Base-by-base conservation (phyloP, 139 green algal genomes). In the Desmodesmus armatus region DNA sequence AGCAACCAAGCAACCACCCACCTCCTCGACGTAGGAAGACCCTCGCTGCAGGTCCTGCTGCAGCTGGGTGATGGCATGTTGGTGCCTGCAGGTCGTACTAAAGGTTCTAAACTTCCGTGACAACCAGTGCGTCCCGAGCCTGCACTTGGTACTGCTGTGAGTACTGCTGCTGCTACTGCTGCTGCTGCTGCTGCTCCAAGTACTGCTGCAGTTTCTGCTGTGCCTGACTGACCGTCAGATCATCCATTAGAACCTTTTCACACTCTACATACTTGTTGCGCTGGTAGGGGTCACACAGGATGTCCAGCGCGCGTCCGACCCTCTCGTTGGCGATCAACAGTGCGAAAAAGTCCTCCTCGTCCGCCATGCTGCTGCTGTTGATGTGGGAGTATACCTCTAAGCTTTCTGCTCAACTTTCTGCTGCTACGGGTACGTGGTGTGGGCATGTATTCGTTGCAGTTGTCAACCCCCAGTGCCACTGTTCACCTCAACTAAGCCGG, bases 291-390 rank as follows among this genome's bases (percentile, higher is more conserved):
- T 75, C 69, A 29, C 77, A 67, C 9, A 95, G 75, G 0, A 83
- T 40, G 19, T 91, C 85, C 29, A 95, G 31, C 93, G 90, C 95
- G 11, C 75, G 41, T 0, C 76, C 58, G 2, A 96, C 78, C 0
- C 90, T 78, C 41, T 94, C 89, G 31, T 87, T 94, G 0, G 93
- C 93, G 21, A 96, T 88, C 0, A 96, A 40, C 29, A 93, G 65
- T 44, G 94, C 90, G 2, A 96, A 1, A 40, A 94, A 95, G 5
- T 87, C 82, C 0, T 58, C 78, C 29, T 93, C 90, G 67, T 75
- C 67, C 23, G 67, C 67, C 67, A 75, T 75, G 4, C 19, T 53
- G 37, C 47, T 55, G n/a, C n/a, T n/a, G n/a, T n/a, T n/a, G n/a
- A n/a, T n/a, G n/a, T n/a, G n/a, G n/a, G n/a, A n/a, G n/a, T n/a